phyloP scores from a whole-genome alignment of 2,329 filamentous ascomycete species.

The Fusarium buharicum region DNA sequence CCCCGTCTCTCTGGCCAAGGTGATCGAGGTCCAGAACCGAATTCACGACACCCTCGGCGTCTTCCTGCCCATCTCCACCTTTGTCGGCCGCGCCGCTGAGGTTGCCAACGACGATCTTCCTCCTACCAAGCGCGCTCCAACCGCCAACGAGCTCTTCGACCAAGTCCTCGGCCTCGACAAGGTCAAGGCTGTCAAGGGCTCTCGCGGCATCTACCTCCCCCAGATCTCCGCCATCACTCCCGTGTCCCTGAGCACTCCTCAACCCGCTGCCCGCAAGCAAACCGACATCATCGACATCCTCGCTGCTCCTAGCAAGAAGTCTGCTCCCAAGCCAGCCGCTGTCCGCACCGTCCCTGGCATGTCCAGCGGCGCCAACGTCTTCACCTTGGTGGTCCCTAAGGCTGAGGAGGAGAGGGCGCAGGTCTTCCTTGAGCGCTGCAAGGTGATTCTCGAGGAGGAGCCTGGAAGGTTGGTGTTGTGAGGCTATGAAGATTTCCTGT shows the following conservation, averaged over 20 bases:
- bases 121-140: slow-evolving; percentile 68
- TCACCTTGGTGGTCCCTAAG: slow-evolving; percentile 81
- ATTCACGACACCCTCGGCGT: slow-evolving; percentile 82
- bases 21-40: slow-evolving; percentile 82
- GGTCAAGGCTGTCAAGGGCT: slow-evolving; percentile 58
- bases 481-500: slow-evolving; percentile 47
- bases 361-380: slow-evolving; percentile 74
- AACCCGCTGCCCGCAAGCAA: slow-evolving; percentile 48
- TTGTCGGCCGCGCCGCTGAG: slow-evolving; percentile 85
- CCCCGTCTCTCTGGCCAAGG: slow-evolving; percentile 80
- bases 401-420: slow-evolving; percentile 84
- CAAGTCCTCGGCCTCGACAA: slow-evolving; percentile 79
- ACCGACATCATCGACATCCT: slow-evolving; percentile 87
- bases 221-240: slow-evolving; percentile 71
- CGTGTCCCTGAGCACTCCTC: slow-evolving; percentile 52
- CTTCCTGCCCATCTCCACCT: slow-evolving; percentile 84
- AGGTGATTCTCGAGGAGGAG: slow-evolving; percentile 82
- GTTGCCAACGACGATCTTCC: slow-evolving; percentile 90
- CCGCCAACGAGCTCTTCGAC: slow-evolving; percentile 87
- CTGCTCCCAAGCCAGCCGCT: slow-evolving; percentile 39
- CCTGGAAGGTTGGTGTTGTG: slow-evolving; percentile 77
- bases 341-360: slow-evolving; percentile 57
- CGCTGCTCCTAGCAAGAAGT: slow-evolving; percentile 54
- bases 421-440: slow-evolving; percentile 86
- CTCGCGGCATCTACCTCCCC: slow-evolving; percentile 74